Conservation (phyloP, 164 flowering plant genomes). For the Chloranthus sessilifolius region DNA sequence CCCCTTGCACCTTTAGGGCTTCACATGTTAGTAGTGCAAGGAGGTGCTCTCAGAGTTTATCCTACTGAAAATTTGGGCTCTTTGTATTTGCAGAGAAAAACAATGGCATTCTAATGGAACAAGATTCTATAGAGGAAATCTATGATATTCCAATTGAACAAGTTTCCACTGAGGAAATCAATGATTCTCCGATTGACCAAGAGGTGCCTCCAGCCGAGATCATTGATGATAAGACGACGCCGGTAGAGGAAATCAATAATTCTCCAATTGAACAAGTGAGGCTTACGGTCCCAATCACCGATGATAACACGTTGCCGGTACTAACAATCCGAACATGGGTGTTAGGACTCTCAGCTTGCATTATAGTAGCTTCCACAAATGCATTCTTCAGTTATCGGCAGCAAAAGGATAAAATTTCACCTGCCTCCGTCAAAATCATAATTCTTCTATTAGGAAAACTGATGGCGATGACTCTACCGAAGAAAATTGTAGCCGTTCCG, state of each 20-base stretch:
- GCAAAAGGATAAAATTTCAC: neutral
- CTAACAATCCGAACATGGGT: conserved; percentile 15
- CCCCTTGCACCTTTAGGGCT: too few relatives aligned
- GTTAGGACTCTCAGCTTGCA: conserved; percentile 6
- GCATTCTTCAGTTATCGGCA: conserved; percentile 10
- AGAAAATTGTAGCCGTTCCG: conserved; percentile 1
- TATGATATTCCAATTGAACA: too few relatives aligned
- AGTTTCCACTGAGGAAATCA: neutral
- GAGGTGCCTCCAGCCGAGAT: conserved; percentile 6
- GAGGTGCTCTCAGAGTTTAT: too few relatives aligned
- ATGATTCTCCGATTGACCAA: conserved; percentile 13
- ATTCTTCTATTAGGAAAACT: conserved; percentile 7
- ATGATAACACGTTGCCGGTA: conserved; percentile 10
- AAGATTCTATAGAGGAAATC: too few relatives aligned
- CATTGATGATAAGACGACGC: conserved; percentile 10
- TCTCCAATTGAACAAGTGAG: conserved; percentile 11
- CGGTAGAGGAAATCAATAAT: neutral
- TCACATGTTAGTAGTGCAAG: too few relatives aligned
- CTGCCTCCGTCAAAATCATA: conserved; percentile 2
- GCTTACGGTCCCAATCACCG: conserved; percentile 10
- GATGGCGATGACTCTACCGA: conserved; percentile 7
- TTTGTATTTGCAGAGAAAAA: too few relatives aligned
- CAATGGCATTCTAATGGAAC: too few relatives aligned
- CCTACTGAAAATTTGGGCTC: too few relatives aligned
- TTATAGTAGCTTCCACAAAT: conserved; percentile 3